These are phyloP conservation scores for Exophiala sp. DNA, from an alignment of 2,329 filamentous ascomycete genomes.

Conservation along the genomic window DNA sequence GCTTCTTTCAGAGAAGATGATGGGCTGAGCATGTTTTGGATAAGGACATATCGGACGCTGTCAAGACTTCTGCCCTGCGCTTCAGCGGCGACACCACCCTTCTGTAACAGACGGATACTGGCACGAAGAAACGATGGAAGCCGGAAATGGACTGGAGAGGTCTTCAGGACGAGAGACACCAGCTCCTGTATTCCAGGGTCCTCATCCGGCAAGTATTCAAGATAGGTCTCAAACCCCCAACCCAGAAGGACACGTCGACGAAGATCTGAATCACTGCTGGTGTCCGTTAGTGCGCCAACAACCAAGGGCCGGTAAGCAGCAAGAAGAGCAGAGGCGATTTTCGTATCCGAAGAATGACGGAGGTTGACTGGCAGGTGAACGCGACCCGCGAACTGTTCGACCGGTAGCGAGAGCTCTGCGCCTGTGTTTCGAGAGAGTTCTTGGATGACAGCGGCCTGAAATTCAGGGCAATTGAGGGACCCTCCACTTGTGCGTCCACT, in stretches of 20 bases:
- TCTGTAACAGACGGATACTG: conserved; percentile 23
- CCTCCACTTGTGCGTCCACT: background rate
- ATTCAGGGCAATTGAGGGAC: conserved; percentile 9
- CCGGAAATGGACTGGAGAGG: conserved; percentile 33
- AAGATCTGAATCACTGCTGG: conserved; percentile 7
- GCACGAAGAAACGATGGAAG: conserved; percentile 62
- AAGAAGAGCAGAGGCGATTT: background rate
- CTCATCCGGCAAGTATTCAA: conserved; percentile 5
- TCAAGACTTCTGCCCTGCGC: conserved; percentile 57
- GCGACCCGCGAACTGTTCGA: conserved; percentile 14
- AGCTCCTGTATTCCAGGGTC: conserved; percentile 2
- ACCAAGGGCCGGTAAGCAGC: conserved; percentile 7
- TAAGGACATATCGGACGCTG: conserved; percentile 47
- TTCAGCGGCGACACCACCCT: conserved; percentile 42
- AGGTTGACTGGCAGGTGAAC: conserved; percentile 10
- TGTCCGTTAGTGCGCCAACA: conserved; percentile 1
- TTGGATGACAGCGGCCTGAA: conserved; percentile 7
- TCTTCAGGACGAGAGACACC: background rate
- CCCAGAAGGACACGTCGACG: conserved; percentile 14
- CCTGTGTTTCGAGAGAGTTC: background rate
- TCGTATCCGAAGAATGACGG: conserved; percentile 1
- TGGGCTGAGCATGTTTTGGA: conserved; percentile 67
- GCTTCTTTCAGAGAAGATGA: conserved; percentile 68
- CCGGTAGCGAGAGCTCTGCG: background rate
- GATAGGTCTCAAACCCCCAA: conserved; percentile 20